Percentiles rank a stretch among this genome's conserved stretches.
These are phyloP conservation scores for Paramecium sonneborni DNA, from an alignment of 73 alveolate species.

Conservation along the genomic window DNA sequence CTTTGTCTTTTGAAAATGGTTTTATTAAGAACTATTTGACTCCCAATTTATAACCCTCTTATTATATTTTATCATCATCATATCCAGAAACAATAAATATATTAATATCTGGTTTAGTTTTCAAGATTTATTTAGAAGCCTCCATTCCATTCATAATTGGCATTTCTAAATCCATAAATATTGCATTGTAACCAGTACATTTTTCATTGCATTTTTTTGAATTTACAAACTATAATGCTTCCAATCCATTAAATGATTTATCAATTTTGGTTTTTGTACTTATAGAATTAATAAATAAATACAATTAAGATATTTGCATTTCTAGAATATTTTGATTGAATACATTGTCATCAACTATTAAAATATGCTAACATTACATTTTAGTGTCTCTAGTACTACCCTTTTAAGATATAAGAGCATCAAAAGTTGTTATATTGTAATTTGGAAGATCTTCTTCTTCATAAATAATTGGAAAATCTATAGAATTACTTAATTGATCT, in stretches of 20 bases:
- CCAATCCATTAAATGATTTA: background rate
- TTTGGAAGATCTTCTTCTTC: background rate
- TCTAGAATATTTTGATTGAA: background rate
- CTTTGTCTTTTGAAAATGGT: constrained; percentile 11
- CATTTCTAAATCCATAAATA: constrained; percentile 59
- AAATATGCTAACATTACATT: background rate
- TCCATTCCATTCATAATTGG: constrained; percentile 40
- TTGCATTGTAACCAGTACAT: background rate
- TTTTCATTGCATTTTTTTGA: background rate
- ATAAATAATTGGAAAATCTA: background rate
- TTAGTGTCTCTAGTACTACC: background rate
- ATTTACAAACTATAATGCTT: constrained; percentile 1
- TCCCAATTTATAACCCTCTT: background rate
- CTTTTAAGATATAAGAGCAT: background rate
- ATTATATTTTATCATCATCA: background rate
- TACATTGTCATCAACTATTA: constrained; percentile 27
- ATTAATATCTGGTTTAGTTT: background rate
- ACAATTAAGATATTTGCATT: background rate
- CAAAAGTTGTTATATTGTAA: background rate
- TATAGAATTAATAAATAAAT: background rate
- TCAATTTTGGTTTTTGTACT: background rate
- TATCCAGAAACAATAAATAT: constrained; percentile 24
- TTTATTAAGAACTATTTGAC: background rate
- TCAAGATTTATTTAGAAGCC: background rate
- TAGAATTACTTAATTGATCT: background rate